These are phyloP conservation scores for Spizellomyces sp. DNA, from an alignment of 192 early-diverging fungal species.

Conservation along the genomic window DNA sequence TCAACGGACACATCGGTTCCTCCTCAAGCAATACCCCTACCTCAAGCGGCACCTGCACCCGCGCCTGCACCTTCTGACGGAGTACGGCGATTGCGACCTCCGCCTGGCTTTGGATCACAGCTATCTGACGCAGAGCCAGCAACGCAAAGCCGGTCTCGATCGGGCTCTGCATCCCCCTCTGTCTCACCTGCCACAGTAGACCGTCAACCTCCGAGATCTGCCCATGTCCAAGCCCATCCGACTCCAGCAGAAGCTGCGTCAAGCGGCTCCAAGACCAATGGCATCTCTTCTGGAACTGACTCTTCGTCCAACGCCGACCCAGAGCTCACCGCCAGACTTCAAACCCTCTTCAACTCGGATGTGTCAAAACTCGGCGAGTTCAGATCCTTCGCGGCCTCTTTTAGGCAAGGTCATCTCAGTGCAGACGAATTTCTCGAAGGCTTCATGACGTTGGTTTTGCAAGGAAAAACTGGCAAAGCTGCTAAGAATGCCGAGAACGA, in stretches of 20 bases:
- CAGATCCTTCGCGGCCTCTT: conserved; percentile 42
- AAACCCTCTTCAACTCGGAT: conserved; percentile 44
- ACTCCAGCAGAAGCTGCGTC: conserved; percentile 25
- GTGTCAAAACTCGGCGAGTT: conserved; percentile 40
- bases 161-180: conserved; percentile 10
- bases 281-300: conserved; percentile 3
- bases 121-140: conserved; percentile 26
- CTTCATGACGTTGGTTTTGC: conserved; percentile 35
- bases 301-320: conserved; percentile 8
- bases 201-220: too few relatives aligned
- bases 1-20: not conserved
- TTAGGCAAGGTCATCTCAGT: conserved; percentile 18
- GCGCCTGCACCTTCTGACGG: not conserved
- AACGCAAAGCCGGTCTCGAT: conserved; percentile 9
- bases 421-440: conserved; percentile 43
- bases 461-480: conserved; percentile 24
- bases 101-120: conserved; percentile 49
- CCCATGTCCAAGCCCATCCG: not conserved
- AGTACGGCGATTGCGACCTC: conserved; percentile 32
- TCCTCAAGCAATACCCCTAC: not conserved
- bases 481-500: conserved; percentile 37
- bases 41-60: conserved; percentile 8
- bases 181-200: not conserved
- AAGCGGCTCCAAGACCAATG: not conserved
- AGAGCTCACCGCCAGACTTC: conserved; percentile 39